phyloP scores from a whole-genome alignment of 768 basidiomycete genomes.

The Suillus placidus region DNA sequence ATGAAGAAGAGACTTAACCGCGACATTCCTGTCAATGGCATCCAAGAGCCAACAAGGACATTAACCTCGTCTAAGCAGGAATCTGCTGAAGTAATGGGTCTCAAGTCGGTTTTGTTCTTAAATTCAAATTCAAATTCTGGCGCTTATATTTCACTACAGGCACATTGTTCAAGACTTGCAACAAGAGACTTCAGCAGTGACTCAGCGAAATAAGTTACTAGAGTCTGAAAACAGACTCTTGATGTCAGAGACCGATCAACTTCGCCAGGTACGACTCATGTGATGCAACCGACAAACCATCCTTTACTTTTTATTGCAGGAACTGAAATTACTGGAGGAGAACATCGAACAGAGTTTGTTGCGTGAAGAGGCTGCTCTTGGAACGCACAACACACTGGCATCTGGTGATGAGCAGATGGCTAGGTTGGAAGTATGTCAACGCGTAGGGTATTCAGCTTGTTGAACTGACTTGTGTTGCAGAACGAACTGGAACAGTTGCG shows the following conservation, averaged over 20 bases:
- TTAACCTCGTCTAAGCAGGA: conserved; percentile 53
- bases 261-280: conserved; percentile 59
- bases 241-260: conserved; percentile 55
- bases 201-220: conserved; percentile 69
- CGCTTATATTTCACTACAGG: conserved; percentile 39
- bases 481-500: conserved; percentile 69
- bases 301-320: conserved; percentile 43
- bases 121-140: not conserved
- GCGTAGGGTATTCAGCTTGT: not conserved
- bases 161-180: conserved; percentile 89
- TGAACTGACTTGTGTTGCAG: conserved; percentile 35
- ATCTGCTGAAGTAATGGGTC: conserved; percentile 70
- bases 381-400: conserved; percentile 20
- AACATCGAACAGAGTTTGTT: conserved; percentile 65
- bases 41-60: conserved; percentile 33
- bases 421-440: conserved; percentile 53
- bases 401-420: conserved; percentile 44
- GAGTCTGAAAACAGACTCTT: conserved; percentile 78
- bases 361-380: conserved; percentile 48
- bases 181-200: conserved; percentile 67
- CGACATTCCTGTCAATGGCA: conserved; percentile 51
- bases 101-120: conserved; percentile 56
- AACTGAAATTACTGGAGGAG: conserved; percentile 76
- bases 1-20: conserved; percentile 62
- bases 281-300: not conserved